phyloP scores from a whole-genome alignment of 1,284 basidiomycete genomes.

The Trichosporon faecale region DNA sequence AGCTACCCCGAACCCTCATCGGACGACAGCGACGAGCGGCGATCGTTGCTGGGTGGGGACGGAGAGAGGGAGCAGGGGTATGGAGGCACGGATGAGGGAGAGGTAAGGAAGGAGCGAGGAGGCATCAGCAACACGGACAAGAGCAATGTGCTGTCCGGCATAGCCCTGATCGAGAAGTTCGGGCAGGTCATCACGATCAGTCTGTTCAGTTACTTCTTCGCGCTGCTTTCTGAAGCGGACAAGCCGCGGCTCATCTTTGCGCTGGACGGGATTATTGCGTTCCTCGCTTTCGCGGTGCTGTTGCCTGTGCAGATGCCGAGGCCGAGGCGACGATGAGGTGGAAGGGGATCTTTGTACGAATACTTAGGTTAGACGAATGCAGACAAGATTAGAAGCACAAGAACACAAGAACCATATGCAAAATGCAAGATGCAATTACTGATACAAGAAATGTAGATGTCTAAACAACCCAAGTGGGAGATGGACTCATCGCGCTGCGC shows the following conservation, averaged over 20 bases:
- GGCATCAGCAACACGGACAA: conserved; percentile 5
- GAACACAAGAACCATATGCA: background rate
- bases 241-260: conserved; percentile 38
- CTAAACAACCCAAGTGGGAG: too few relatives aligned
- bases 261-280: conserved; percentile 41
- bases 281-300: conserved; percentile 38
- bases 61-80: background rate
- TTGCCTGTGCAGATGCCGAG: conserved; percentile 40
- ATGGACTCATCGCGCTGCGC: background rate
- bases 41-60: background rate
- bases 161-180: conserved; percentile 48
- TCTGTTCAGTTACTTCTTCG: conserved; percentile 42
- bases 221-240: conserved; percentile 34
- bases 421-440: background rate
- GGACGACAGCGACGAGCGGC: conserved; percentile 18
- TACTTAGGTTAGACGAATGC: too few relatives aligned
- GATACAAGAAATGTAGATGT: background rate
- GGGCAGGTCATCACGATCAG: conserved; percentile 39
- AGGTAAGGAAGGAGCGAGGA: background rate
- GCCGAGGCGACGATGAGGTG: background rate
- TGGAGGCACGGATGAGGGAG: background rate
- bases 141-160: conserved; percentile 42
- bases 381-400: background rate
- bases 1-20: conserved; percentile 15
- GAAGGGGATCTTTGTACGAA: background rate